Conservation (phyloP, 306 rosid species). For the Pyrus pyrifolia region DNA sequence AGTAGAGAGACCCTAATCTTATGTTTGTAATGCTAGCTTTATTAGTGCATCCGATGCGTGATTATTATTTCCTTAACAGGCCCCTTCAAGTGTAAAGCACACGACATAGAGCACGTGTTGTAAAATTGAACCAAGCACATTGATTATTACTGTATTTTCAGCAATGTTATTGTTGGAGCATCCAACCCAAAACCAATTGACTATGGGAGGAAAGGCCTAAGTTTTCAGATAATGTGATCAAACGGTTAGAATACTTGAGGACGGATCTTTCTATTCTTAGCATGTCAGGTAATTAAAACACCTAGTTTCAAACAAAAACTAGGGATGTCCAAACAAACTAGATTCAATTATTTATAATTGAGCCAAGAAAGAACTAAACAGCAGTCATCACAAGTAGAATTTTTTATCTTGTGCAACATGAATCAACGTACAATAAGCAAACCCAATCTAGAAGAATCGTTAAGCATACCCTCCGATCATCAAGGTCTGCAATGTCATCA, state of each 20-base stretch:
- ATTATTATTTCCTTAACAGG: not conserved
- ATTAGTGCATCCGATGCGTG: too few species aligned
- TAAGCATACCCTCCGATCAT: constrained; percentile 82
- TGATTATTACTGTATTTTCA: not conserved
- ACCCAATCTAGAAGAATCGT: not conserved
- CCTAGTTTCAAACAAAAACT: not conserved
- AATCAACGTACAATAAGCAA: constrained; percentile 17
- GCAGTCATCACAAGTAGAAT: not conserved
- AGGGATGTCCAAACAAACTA: not conserved
- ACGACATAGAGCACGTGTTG: not conserved
- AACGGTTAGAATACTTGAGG: not conserved
- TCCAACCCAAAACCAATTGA: not conserved
- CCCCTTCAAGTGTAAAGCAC: not conserved
- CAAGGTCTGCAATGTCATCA: constrained; percentile 88
- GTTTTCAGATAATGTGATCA: not conserved
- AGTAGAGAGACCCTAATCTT: not conserved
- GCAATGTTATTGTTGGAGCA: not conserved
- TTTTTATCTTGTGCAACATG: not conserved
- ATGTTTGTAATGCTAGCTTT: not conserved
- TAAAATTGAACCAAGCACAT: not conserved
- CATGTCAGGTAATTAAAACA: not conserved
- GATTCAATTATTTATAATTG: not conserved
- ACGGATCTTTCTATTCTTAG: not conserved
- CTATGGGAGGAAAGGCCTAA: not conserved
- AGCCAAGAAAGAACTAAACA: not conserved